A percentile compares a stretch with the other conserved stretches of the same genome.
These are phyloP conservation scores for Fraxinus baroniana DNA, from an alignment of 305 asterid species.

Conservation along the genomic window DNA sequence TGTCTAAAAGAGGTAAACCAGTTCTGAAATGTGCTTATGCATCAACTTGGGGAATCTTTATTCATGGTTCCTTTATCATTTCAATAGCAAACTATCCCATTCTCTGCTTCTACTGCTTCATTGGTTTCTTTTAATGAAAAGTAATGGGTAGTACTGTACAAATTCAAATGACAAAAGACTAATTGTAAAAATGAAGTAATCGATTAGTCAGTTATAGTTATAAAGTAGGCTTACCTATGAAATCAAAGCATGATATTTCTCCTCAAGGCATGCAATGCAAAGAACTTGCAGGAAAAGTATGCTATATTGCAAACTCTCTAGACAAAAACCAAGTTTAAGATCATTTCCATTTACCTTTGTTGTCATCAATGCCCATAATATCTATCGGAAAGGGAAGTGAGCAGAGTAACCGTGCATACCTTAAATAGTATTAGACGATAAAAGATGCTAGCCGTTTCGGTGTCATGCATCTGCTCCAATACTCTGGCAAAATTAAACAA, in stretches of 20 bases:
- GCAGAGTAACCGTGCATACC: slow-evolving; percentile 43
- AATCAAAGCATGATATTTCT: background rate
- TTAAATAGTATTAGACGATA: slow-evolving; percentile 82
- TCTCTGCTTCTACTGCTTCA: slow-evolving; percentile 10
- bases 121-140: slow-evolving; percentile 8
- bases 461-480: slow-evolving; percentile 74
- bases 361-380: slow-evolving; percentile 5
- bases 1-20: background rate
- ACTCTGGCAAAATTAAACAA: slow-evolving; percentile 87
- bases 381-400: slow-evolving; percentile 20
- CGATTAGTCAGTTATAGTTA: slow-evolving; percentile 3
- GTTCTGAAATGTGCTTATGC: slow-evolving; percentile 5
- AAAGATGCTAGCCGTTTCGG: slow-evolving; percentile 74
- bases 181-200: background rate
- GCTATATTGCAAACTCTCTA: background rate
- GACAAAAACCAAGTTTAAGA: slow-evolving; percentile 1
- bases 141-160: slow-evolving; percentile 1
- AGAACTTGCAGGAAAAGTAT: slow-evolving; percentile 1
- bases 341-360: background rate
- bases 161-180: slow-evolving; percentile 15
- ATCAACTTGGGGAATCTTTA: slow-evolving; percentile 11
- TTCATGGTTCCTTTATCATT: slow-evolving; percentile 8
- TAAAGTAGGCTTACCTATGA: slow-evolving; percentile 10
- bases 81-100: slow-evolving; percentile 18
- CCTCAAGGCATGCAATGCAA: slow-evolving; percentile 19